These are phyloP conservation scores for Fraxinus quadrangulata DNA, from an alignment of 257 asterid species.

Conservation along the genomic window DNA sequence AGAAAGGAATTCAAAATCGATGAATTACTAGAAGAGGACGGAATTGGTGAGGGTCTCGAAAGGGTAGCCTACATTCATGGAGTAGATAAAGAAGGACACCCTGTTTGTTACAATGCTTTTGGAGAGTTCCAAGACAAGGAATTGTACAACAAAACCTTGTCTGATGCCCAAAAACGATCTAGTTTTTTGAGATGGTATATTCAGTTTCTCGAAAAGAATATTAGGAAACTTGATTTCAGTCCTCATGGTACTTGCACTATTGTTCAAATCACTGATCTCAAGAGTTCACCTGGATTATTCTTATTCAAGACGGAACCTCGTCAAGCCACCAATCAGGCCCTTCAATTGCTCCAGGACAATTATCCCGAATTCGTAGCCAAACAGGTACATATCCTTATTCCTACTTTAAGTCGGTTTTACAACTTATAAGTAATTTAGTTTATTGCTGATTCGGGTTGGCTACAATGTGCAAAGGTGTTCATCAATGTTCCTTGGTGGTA, in stretches of 20 bases:
- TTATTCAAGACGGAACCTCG: neutral
- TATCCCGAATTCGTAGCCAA: neutral
- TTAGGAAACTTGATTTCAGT: conserved; percentile 6
- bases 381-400: conserved; percentile 52
- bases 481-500: neutral
- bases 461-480: neutral
- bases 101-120: conserved; percentile 78
- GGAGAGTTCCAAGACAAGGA: conserved; percentile 92
- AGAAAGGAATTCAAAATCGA: conserved; percentile 79
- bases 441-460: conserved; percentile 14
- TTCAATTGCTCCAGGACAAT: neutral
- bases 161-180: conserved; percentile 73
- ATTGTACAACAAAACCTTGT: conserved; percentile 74
- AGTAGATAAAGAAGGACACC: conserved; percentile 83
- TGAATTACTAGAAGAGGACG: conserved; percentile 56
- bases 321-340: neutral
- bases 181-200: conserved; percentile 20
- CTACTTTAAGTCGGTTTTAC: neutral
- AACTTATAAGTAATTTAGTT: neutral
- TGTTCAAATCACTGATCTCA: neutral
- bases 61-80: conserved; percentile 83
- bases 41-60: conserved; percentile 60
- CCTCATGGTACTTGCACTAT: neutral
- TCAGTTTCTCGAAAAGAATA: too few species aligned
- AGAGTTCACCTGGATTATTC: neutral